These are phyloP conservation scores for Globisporangium canariense DNA, from an alignment of 352 stramenopile genomes.

Conservation along the genomic window DNA sequence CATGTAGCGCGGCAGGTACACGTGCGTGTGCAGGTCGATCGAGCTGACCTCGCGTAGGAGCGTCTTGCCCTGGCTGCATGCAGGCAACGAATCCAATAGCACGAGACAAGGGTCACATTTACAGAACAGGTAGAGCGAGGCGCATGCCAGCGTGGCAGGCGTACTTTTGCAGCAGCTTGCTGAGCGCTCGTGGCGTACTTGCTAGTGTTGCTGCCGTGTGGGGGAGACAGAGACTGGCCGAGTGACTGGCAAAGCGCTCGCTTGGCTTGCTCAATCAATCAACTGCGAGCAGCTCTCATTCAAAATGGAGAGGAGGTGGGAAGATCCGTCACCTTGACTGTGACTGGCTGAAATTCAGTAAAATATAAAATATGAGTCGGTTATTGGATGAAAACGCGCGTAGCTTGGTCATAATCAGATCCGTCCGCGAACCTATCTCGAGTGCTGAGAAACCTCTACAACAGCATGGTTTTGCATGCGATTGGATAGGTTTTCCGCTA, in stretches of 20 bases:
- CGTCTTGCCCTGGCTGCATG: conserved; percentile 31
- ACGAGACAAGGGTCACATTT: not conserved
- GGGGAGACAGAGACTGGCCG: not conserved
- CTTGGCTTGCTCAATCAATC: not conserved
- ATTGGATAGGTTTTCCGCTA: not conserved
- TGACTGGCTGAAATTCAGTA: conserved; percentile 4
- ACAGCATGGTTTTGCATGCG: conserved; percentile 7
- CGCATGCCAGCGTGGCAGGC: not conserved
- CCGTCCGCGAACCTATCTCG: not conserved
- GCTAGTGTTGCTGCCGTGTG: not conserved
- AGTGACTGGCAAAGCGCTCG: not conserved
- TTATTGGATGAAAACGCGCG: not conserved
- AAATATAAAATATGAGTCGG: not conserved
- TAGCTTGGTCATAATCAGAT: conserved; percentile 16
- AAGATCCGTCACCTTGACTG: not conserved
- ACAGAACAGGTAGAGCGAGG: not conserved
- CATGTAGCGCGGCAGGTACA: conserved; percentile 70
- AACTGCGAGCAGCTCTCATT: not conserved
- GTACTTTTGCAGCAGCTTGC: conserved; percentile 25
- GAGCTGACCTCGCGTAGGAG: conserved; percentile 31
- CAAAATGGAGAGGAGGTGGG: not conserved
- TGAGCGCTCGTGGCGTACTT: conserved; percentile 24
- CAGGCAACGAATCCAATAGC: not conserved
- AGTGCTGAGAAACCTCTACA: not conserved
- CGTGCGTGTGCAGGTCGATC: conserved; percentile 63